A percentile compares a stretch with the other conserved stretches of the same genome.
phyloP scores from a whole-genome alignment of 2,329 filamentous ascomycete species.

The Alternaria consortialis region DNA sequence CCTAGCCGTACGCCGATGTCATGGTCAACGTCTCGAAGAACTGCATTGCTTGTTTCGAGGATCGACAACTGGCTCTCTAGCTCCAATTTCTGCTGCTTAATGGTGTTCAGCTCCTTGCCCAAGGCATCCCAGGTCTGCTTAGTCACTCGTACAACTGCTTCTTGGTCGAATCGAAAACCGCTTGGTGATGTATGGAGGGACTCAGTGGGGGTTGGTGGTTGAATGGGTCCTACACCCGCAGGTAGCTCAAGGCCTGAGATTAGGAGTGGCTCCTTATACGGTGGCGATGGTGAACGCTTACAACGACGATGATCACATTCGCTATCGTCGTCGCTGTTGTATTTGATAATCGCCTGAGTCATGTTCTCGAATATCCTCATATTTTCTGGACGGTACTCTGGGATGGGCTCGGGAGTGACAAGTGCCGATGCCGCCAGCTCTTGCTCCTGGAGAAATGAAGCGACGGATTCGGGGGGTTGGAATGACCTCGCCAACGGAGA shows the following conservation, averaged over 20 bases:
- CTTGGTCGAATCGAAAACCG: background rate
- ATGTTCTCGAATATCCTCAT: slow-evolving; percentile 10
- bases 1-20: slow-evolving; percentile 16
- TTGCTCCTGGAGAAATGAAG: slow-evolving; percentile 15
- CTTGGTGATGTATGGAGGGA: background rate
- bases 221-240: background rate
- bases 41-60: background rate
- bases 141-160: slow-evolving; percentile 14
- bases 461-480: slow-evolving; percentile 12
- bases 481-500: slow-evolving; percentile 14
- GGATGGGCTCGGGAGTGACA: background rate
- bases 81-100: slow-evolving; percentile 11
- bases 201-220: slow-evolving; percentile 14
- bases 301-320: background rate
- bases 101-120: background rate
- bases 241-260: slow-evolving; percentile 1
- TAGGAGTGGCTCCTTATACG: background rate
- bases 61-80: slow-evolving; percentile 14
- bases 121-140: slow-evolving; percentile 16
- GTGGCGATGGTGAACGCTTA: background rate
- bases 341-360: background rate
- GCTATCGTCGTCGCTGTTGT: slow-evolving; percentile 3
- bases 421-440: background rate
- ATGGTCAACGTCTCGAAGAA: background rate
- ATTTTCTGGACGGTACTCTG: slow-evolving; percentile 1